Evolutionary conservation across 495 filamentous ascomycete genomes (phyloP), one percentile per base, ranked within the genome.

Genomic region (Neurospora africana): DNA sequence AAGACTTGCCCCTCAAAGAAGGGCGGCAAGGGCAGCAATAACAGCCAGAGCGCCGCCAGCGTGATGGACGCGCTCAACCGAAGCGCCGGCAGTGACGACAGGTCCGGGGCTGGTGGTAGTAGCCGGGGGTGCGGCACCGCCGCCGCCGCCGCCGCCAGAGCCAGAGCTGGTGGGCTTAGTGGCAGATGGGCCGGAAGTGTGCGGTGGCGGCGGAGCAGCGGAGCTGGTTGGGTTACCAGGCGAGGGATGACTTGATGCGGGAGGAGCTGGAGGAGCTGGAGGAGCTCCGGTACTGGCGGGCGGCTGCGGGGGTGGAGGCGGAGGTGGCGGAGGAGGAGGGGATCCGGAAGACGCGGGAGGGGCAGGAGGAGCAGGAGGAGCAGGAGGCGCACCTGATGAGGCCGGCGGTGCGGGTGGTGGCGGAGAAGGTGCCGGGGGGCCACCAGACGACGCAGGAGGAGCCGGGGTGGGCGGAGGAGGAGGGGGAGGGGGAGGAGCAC

Each of bases 31-130:
- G 23, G 75, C 71, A 47, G 78, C 81, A 41, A 80, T 71, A 71
- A 73, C 81, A 37, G 77, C 80, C 41, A 83, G 69, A 39, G 76
- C 78, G n/a, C 75, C 78, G 40, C 80, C 81, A 21, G 78, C 81
- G 27, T 61, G 53, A 61, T 61, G 53, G 11, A 27, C 27, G 38
- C 75, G 69, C 69, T 82, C 74, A 19, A 68, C 71, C 10, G 73
- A 71, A 3, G 72, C 81, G 61, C 78, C 79, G 19, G 77, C 78
- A 21, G 80, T 82, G 69, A 79, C 74, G 69, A 74, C 61, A 21
- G 74, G 36, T 19, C 71, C 72, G n/a, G 71, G 41, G 19, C 71
- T 65, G n/a, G 74, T 41, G n/a, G 76, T 68, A 30, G 74, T 68
- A 41, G 68, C 68, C 27, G 72, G 23, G 11, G 78, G 68, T 33